phyloP scores from a whole-genome alignment of 2,329 filamentous ascomycete genomes.

The Exutisphaerella laricina region DNA sequence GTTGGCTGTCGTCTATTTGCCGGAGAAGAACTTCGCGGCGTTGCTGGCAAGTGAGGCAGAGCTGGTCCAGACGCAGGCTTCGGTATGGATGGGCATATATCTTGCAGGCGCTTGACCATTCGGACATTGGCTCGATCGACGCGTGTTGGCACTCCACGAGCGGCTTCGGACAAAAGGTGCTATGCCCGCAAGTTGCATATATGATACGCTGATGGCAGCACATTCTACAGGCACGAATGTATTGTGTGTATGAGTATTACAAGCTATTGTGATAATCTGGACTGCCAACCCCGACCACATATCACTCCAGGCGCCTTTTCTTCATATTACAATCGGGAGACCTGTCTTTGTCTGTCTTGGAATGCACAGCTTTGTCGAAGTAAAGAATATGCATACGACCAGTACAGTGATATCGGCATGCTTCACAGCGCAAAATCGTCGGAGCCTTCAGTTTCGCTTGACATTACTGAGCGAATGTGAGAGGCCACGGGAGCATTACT shows the following conservation, averaged over 20 bases:
- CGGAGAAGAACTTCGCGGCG: constrained; percentile 26
- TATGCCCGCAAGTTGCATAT: constrained; percentile 41
- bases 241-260: no score
- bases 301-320: no score
- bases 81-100: constrained; percentile 35
- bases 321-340: no score
- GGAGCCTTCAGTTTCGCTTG: no score
- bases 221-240: constrained; percentile 30
- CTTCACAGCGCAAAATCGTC: no score
- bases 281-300: no score
- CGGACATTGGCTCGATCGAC: constrained; percentile 21
- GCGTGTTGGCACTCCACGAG: constrained; percentile 34
- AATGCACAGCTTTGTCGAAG: background rate
- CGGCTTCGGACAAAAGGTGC: constrained; percentile 31
- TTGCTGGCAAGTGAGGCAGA: constrained; percentile 32
- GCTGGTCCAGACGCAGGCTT: constrained; percentile 29
- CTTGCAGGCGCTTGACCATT: constrained; percentile 25
- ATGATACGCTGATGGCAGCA: constrained; percentile 42
- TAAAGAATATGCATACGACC: no score
- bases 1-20: constrained; percentile 25
- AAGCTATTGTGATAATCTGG: no score
- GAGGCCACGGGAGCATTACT: no score
- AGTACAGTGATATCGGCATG: no score
- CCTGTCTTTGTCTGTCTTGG: no score
- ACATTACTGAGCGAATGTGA: no score